A percentile compares a stretch with the other conserved stretches of the same genome.
Conservation (phyloP, 2,329 filamentous ascomycete species). For the Penicillium sp. region DNA sequence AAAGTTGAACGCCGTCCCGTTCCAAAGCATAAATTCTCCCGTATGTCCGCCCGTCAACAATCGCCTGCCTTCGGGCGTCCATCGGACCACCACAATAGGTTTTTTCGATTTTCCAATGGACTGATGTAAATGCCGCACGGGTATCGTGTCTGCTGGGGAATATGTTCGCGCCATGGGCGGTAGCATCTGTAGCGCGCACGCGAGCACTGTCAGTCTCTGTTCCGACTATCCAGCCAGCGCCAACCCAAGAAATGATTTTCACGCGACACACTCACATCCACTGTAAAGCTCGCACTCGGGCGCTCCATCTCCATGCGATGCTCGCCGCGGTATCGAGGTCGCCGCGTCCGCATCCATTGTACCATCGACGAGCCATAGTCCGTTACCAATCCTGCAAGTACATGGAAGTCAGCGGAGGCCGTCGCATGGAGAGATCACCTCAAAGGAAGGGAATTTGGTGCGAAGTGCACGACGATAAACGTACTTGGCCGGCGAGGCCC, state of each 20-base stretch:
- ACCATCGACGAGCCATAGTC: conserved; percentile 90
- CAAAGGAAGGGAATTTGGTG: not conserved
- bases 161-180: conserved; percentile 76
- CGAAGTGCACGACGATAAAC: conserved; percentile 9
- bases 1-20: conserved; percentile 98
- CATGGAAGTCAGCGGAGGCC: conserved; percentile 17
- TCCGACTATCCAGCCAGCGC: not conserved
- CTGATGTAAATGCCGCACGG: conserved; percentile 95
- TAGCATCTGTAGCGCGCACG: conserved; percentile 64
- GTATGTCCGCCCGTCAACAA: conserved; percentile 92
- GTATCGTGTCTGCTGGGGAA: conserved; percentile 80
- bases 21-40: conserved; percentile 98
- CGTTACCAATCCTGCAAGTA: conserved; percentile 73
- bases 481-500: conserved; percentile 46
- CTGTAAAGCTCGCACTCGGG: conserved; percentile 84
- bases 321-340: conserved; percentile 71
- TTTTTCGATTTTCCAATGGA: conserved; percentile 98
- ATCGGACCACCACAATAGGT: conserved; percentile 93
- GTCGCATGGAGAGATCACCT: not conserved
- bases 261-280: conserved; percentile 66
- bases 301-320: conserved; percentile 76
- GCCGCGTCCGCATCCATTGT: conserved; percentile 86
- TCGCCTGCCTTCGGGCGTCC: conserved; percentile 93
- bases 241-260: not conserved
- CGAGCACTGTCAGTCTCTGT: conserved; percentile 13